These are phyloP conservation scores for Metschnikowia lunata DNA, from an alignment of 805 yeast genomes.

Conservation along the genomic window DNA sequence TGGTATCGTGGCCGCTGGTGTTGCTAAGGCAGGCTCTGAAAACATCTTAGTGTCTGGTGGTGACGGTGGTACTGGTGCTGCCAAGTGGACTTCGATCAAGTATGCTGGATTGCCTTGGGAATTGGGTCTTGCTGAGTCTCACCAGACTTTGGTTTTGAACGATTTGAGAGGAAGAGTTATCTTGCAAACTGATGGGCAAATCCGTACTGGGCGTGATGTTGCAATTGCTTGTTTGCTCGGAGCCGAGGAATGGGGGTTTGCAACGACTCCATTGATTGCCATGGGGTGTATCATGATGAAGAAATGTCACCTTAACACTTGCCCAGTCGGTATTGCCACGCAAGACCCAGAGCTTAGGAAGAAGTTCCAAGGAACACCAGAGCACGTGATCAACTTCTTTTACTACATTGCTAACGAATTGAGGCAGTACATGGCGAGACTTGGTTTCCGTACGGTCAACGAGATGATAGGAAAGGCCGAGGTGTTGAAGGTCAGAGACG, in stretches of 20 bases:
- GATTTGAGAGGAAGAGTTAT: conserved; percentile 94
- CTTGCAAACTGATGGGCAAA: conserved; percentile 97
- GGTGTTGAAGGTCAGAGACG: conserved; percentile 79
- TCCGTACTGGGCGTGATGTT: conserved; percentile 94
- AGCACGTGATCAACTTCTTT: conserved; percentile 96
- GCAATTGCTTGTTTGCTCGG: conserved; percentile 95
- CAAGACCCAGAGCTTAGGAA: conserved; percentile 92
- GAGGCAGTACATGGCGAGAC: conserved; percentile 86
- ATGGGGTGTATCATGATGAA: conserved; percentile 98
- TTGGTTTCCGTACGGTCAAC: conserved; percentile 92
- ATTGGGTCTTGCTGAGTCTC: conserved; percentile 95
- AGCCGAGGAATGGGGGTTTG: conserved; percentile 98
- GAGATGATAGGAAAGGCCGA: conserved; percentile 99
- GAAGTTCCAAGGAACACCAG: conserved; percentile 95
- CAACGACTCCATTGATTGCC: conserved; percentile 94
- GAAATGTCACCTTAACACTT: conserved; percentile 84
- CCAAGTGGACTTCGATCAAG: conserved; percentile 94
- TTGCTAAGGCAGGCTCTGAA: conserved; percentile 97
- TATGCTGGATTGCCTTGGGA: conserved; percentile 99
- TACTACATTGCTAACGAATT: conserved; percentile 91
- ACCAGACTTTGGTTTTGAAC: conserved; percentile 92
- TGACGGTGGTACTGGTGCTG: conserved; percentile 99
- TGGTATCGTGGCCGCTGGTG: conserved; percentile 98
- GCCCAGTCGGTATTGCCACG: conserved; percentile 99
- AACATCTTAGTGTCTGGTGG: conserved; percentile 95